Base-by-base conservation (phyloP, 2,329 filamentous ascomycete genomes). In the Fragosphaeria purpurea region DNA sequence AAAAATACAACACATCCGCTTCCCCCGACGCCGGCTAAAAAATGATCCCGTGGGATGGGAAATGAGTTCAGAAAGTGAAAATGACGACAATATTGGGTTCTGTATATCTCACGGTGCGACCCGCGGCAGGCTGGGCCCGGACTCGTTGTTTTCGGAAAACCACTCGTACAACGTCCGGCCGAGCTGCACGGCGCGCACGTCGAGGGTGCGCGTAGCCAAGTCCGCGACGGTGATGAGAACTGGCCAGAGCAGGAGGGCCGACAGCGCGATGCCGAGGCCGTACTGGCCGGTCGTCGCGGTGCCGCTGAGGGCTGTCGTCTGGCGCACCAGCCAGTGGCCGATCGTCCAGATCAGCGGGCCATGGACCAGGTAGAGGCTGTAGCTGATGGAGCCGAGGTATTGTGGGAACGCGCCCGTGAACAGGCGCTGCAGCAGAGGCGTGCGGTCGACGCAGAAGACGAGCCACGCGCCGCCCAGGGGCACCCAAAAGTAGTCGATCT, bases 361-460 rank as follows among this genome's bases (percentile, higher is more conserved):
- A 59, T 83, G 79, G 67, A 81, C 74, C 11, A 83, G 70, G 61
- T 83, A 83, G 32, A 83, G 60, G 46, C 76, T 73, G 59, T 79
- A 83, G 48, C 76, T 80, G 56, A 82, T 74, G 59, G 73, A 73
- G 52, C 79, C 79, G 6, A 82, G 65, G 62, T 82, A 82, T 45
- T 56, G 55, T 6, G 55, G 32, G 6, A 62, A 51, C 6, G 50
- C 43, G 4, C 55, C 59, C 5, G 58, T 66, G 53, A 65, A 65
- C 5, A 57, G 51, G 7, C 53, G 42, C 48, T 64, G 62, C 12
- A 66, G 41, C 7, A 55, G 52, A 1, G 45, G 53, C 2, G 54
- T 35, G 1, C 53, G 50, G 13, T 63, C 60, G 31, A 63, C 41
- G 5, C 54, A 34, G 7, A 60, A 52, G 10, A 65, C 55, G 8